Evolutionary conservation across 1,284 basidiomycete species (phyloP).

Genomic region (Volvariella volvacea): DNA sequence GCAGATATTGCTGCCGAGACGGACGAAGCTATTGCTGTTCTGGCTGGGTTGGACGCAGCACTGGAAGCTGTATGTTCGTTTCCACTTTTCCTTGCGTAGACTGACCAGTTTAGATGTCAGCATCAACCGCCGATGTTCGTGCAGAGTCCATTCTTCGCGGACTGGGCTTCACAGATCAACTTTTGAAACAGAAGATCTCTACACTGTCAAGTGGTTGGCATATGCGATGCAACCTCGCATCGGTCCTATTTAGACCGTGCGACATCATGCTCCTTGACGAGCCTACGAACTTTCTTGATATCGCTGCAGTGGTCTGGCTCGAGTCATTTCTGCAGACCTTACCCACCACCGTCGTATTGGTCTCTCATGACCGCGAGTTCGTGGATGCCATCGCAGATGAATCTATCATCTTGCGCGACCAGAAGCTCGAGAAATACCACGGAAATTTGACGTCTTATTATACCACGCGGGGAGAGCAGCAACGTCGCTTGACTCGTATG

Average conservation of each 20-base stretch:
- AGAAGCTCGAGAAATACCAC: slow-evolving; percentile 51
- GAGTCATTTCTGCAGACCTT: slow-evolving; percentile 47
- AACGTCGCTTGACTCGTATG: slow-evolving; percentile 40
- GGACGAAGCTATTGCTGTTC: slow-evolving; percentile 20
- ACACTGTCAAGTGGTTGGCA: slow-evolving; percentile 68
- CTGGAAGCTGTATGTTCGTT: slow-evolving; percentile 33
- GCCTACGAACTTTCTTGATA: slow-evolving; percentile 33
- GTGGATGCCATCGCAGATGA: slow-evolving; percentile 62
- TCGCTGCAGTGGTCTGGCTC: slow-evolving; percentile 62
- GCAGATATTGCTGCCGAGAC: slow-evolving; percentile 13
- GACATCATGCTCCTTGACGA: slow-evolving; percentile 60
- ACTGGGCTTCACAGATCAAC: slow-evolving; percentile 54
- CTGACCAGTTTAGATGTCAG: slow-evolving; percentile 33
- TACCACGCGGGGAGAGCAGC: slow-evolving; percentile 41
- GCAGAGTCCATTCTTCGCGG: slow-evolving; percentile 55
- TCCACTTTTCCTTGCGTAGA: slow-evolving; percentile 6
- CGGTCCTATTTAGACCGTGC: slow-evolving; percentile 68
- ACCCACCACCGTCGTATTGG: slow-evolving; percentile 51
- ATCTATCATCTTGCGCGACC: slow-evolving; percentile 56
- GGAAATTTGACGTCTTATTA: slow-evolving; percentile 60
- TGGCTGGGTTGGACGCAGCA: slow-evolving; percentile 28
- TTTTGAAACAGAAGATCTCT: slow-evolving; percentile 38
- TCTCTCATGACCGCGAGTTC: slow-evolving; percentile 71
- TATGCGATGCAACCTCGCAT: slow-evolving; percentile 66
- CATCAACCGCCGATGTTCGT: slow-evolving; percentile 40